Conservation (phyloP, 2,329 filamentous ascomycete genomes). For the Colletotrichum simmondsii region DNA sequence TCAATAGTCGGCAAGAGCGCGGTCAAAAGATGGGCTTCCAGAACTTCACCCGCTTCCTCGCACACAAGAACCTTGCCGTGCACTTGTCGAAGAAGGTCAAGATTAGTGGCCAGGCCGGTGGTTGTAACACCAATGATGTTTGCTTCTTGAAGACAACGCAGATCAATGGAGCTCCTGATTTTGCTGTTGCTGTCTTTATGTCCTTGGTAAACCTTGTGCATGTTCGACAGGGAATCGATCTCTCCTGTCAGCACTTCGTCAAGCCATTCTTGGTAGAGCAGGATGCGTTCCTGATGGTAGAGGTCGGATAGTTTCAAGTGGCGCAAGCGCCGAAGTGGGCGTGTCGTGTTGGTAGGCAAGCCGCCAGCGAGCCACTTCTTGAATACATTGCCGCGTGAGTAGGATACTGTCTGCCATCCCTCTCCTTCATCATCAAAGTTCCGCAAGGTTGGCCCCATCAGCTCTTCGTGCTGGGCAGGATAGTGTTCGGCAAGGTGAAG, state of each 20-base stretch:
- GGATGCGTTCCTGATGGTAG: background rate
- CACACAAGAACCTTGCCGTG: conserved; percentile 69
- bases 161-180: conserved; percentile 45
- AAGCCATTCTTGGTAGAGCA: conserved; percentile 34
- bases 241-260: background rate
- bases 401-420: conserved; percentile 36
- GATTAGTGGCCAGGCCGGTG: conserved; percentile 64
- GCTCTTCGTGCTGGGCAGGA: conserved; percentile 36
- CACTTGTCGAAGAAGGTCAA: conserved; percentile 60
- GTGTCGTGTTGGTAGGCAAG: background rate
- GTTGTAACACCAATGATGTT: conserved; percentile 70
- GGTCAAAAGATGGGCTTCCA: conserved; percentile 72
- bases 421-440: conserved; percentile 26
- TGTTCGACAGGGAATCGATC: background rate
- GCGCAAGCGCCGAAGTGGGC: background rate
- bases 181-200: conserved; percentile 30
- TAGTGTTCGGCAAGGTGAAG: background rate
- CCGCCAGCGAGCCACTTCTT: conserved; percentile 11
- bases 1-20: conserved; percentile 69
- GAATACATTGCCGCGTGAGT: background rate
- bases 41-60: conserved; percentile 76
- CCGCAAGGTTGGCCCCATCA: conserved; percentile 38
- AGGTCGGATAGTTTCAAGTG: background rate
- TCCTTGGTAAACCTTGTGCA: background rate
- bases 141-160: conserved; percentile 49